These are phyloP conservation scores for Pachysandra terminalis DNA, from an alignment of 164 flowering plant genomes.

Conservation along the genomic window DNA sequence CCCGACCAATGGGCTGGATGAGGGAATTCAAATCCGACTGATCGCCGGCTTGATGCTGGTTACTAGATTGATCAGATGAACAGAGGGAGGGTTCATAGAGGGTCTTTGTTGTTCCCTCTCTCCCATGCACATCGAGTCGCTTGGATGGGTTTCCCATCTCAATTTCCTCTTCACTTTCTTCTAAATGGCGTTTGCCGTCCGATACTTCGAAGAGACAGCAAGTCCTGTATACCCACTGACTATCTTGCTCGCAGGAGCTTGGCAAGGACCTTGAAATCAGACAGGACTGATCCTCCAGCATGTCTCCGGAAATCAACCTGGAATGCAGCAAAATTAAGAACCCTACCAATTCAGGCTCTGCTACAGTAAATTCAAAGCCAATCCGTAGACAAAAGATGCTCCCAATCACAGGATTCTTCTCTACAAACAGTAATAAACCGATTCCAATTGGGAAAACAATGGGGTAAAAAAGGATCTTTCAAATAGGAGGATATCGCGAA, in stretches of 20 bases:
- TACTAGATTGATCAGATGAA: constrained; percentile 22
- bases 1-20: constrained; percentile 59
- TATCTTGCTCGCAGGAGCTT: constrained; percentile 34
- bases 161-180: constrained; percentile 25
- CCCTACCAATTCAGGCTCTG: constrained; percentile 18
- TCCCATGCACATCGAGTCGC: constrained; percentile 14
- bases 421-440: background rate
- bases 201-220: constrained; percentile 19
- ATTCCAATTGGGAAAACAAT: background rate
- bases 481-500: background rate
- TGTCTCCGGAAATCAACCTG: constrained; percentile 16
- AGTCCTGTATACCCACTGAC: constrained; percentile 29
- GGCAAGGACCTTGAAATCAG: constrained; percentile 29
- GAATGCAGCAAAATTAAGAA: constrained; percentile 4
- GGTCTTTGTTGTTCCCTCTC: constrained; percentile 10
- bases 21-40: constrained; percentile 41
- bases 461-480: background rate
- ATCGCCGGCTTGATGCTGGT: constrained; percentile 29
- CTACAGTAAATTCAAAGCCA: constrained; percentile 15
- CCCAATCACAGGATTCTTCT: background rate
- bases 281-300: constrained; percentile 35
- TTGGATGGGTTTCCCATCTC: constrained; percentile 22
- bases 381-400: background rate
- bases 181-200: constrained; percentile 37
- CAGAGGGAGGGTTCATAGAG: constrained; percentile 15